Percentiles rank a stretch among this genome's conserved stretches.
Conservation (phyloP, 192 early-diverging fungal genomes). For the Coemansia sp. region DNA sequence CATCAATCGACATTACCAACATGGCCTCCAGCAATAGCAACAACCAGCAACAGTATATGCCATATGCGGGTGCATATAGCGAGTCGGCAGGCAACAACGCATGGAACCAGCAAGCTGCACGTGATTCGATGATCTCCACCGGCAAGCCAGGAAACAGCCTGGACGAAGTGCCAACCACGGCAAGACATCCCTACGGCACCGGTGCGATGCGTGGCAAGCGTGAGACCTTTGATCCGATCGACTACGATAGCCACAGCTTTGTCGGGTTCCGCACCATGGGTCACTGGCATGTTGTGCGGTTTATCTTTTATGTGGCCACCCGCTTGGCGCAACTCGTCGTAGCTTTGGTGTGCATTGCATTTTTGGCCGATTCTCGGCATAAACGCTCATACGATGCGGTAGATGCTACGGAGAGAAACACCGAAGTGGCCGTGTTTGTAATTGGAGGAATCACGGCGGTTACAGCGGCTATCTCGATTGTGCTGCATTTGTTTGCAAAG, state of each 20-base stretch:
- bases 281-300: constrained; percentile 23
- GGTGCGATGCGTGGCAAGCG: background rate
- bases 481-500: constrained; percentile 32
- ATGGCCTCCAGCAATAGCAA: constrained; percentile 15
- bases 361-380: constrained; percentile 30
- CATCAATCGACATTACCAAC: constrained; percentile 32
- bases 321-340: constrained; percentile 32
- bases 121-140: background rate
- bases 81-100: constrained; percentile 19
- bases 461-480: constrained; percentile 26
- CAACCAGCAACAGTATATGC: constrained; percentile 11
- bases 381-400: constrained; percentile 14
- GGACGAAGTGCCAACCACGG: background rate
- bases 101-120: background rate
- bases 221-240: background rate
- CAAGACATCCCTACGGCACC: background rate
- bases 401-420: constrained; percentile 21
- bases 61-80: constrained; percentile 41
- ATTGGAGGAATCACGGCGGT: constrained; percentile 29
- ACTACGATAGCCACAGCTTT: constrained; percentile 6
- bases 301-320: constrained; percentile 30
- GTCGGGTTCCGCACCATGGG: constrained; percentile 33
- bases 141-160: constrained; percentile 4
- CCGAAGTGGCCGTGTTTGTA: constrained; percentile 30
- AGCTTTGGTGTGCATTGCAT: constrained; percentile 37